Base-by-base conservation (phyloP, 2,329 filamentous ascomycete genomes). In the Colletotrichum navitas region DNA sequence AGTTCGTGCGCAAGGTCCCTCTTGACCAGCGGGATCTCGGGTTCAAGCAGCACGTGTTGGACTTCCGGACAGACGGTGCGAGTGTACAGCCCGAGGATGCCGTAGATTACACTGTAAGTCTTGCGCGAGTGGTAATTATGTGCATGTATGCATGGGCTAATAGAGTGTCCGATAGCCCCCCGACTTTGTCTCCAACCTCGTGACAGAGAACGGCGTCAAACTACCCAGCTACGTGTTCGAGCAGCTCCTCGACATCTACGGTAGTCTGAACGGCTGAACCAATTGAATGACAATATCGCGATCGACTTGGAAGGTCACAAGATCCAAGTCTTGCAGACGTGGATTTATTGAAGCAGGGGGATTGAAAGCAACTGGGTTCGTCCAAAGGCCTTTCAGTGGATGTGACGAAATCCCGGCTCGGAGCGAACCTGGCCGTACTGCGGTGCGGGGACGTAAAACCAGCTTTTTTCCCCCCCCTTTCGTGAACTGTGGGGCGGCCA, bases 1-100 rank as follows among this genome's bases (percentile, higher is more conserved):
- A 99, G 83, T 98, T 99, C 79, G 94, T 97, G 56, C 89, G 94
- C 77, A 87, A 96, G 66, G 96, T 95, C 77, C 94, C 95, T 1
- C 84, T 96, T 29, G 90, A 92, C 74, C 94, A 97, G 81, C 90
- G 91, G 71, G 93, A 96, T 78, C 84, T 97, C 70, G 93, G 93
- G 0, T 84, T 97, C 75, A 88, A 92, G 78, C 94, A 97, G 81
- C 87, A 90, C 43, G 88, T 97, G 18, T 86, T 96, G 71, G 89
- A 93, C 60, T 97, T 96, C 80, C 86, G 86, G 76, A 89, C 89
- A 1, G 85, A 88, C 6, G 84, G 74, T 16, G 62, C 76, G 52
- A 83, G 81, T 67, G 79, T 87, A 72, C 82, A 85, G 71, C 81
- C 83, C 10, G 82, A 85, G 51, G 85, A 89, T 66, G 83, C 90